Percentiles rank a stretch among this genome's conserved stretches.
These are phyloP conservation scores for Eutreptiella sp. DNA, from an alignment of 208 protist genomes.

Conservation along the genomic window DNA sequence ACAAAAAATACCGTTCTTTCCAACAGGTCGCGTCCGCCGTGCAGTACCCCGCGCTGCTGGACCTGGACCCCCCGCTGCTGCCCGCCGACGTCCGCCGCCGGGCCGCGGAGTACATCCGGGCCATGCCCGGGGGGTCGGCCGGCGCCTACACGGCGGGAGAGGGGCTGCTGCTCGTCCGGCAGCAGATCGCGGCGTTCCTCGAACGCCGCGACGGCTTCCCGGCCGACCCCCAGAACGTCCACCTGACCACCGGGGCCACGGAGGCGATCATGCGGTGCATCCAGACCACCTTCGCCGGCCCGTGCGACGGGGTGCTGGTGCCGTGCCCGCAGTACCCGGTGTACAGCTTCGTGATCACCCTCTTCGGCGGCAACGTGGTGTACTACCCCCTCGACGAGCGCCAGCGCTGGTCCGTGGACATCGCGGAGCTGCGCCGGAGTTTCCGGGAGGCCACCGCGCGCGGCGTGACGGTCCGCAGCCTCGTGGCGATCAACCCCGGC, in stretches of 20 bases:
- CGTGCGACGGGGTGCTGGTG: constrained; percentile 77
- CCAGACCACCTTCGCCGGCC: constrained; percentile 61
- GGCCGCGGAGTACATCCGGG: background rate
- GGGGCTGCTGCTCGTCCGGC: constrained; percentile 69
- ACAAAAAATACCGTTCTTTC: constrained; percentile 7
- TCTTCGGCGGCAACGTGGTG: constrained; percentile 78
- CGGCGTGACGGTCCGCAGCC: constrained; percentile 73
- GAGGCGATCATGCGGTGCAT: constrained; percentile 76
- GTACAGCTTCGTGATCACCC: constrained; percentile 93
- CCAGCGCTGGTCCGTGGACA: constrained; percentile 72
- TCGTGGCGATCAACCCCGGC: constrained; percentile 98
- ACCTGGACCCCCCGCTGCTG: too few relatives aligned
- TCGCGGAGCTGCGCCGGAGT: constrained; percentile 52
- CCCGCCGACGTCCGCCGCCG: too few relatives aligned
- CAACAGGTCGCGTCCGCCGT: constrained; percentile 51
- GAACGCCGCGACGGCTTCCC: constrained; percentile 73
- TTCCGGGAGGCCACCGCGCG: constrained; percentile 49
- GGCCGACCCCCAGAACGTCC: constrained; percentile 70
- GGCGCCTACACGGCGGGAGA: constrained; percentile 88
- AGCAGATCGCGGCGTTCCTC: constrained; percentile 88
- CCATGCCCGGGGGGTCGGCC: too few relatives aligned
- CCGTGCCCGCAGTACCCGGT: constrained; percentile 99
- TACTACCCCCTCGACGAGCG: constrained; percentile 90
- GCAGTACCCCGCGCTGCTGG: constrained; percentile 50
- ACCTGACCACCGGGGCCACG: constrained; percentile 94